Base-by-base conservation (phyloP, 78 protist genomes). In the Monosiga brevicollis region DNA sequence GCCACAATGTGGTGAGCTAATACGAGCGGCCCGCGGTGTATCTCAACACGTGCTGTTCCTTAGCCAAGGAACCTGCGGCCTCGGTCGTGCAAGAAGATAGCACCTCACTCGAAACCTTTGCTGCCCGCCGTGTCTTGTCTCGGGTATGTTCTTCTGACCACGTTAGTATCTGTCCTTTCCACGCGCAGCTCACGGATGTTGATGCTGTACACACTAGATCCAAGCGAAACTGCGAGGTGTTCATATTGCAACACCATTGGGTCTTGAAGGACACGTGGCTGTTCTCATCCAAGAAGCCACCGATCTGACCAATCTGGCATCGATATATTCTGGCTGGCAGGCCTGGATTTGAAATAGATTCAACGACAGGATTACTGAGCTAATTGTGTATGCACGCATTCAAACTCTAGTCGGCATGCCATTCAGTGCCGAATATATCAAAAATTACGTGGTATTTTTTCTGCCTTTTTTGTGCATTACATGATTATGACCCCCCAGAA, bases 301-400 rank as follows among this genome's bases (percentile, higher is more conserved):
- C 32, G 74, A n/a, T 15, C 83, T 83, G 39, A 22, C 1, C 32
- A 81, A 70, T 25, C 88, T 90, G 3, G 2, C 79, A 34, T 24
- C 3, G 73, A 80, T 86, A 78, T 90, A 35, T 38, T 10, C 0
- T 32, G 92, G 92, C n/a, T 90, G 90, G 91, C 75, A 77, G 10
- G 62, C 86, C 0, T 87, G 84, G 84, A 29, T 87, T 36, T 87
- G 41, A 86, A 20, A 3, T n/a, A n/a, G n/a, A n/a, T n/a, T n/a
- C n/a, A n/a, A n/a, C n/a, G n/a, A n/a, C n/a, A n/a, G n/a, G n/a
- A n/a, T n/a, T n/a, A n/a, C n/a, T n/a, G n/a, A n/a, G n/a, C n/a
- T n/a, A n/a, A n/a, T n/a, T n/a, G n/a, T n/a, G n/a, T n/a, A n/a
- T n/a, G n/a, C n/a, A n/a, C n/a, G n/a, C n/a, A n/a, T n/a, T n/a